Evolutionary conservation across 352 stramenopile genomes (phyloP), one percentile per base, ranked within the genome.

Genomic region (Pythium scleroteichum): DNA sequence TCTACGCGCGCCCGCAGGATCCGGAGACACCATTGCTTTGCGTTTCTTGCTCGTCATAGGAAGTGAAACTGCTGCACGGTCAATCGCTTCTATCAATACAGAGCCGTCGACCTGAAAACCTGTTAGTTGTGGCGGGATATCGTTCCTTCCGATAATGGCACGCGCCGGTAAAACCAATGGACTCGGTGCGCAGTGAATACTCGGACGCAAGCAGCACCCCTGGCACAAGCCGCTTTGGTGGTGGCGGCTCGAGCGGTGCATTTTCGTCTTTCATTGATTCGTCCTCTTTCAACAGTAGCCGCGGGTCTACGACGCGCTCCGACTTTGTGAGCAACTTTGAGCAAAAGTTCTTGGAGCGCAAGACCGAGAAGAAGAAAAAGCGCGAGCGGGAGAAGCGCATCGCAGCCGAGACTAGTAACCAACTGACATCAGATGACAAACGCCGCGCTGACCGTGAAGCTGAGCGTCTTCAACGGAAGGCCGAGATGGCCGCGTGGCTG

Each of bases 41-140:
- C 60, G 85, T 95, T 20, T 95, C 85, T n/a, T 93, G 85, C 68
- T 95, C 85, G 14, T 93, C 83, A 16, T 95, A 53, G 52, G 27
- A 35, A 27, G 8, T 42, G 6, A 27, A 38, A 3, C 26, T 17
- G 52, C 16, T 51, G 19, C 19, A 24, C 17, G 13, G 5, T 19
- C 13, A 53, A 42, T 51, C n/a, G 17, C 16, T 26, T 38, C 48
- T 59, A 65, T 65, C 57, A 65, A 65, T 65, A 65, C 40, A 59
- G 17, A 17, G 17, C 20, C 14, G 26, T 27, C 20, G 10, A 35
- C 20, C 1, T 4, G 7, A 32, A 41, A 19, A n/a, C n/a, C n/a
- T n/a, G n/a, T n/a, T n/a, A n/a, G n/a, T n/a, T n/a, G n/a, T n/a
- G n/a, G n/a, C n/a, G n/a, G n/a, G n/a, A n/a, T n/a, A n/a, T n/a